Evolutionary conservation across 768 basidiomycete genomes (phyloP).

Genomic region (Epithele typhae): DNA sequence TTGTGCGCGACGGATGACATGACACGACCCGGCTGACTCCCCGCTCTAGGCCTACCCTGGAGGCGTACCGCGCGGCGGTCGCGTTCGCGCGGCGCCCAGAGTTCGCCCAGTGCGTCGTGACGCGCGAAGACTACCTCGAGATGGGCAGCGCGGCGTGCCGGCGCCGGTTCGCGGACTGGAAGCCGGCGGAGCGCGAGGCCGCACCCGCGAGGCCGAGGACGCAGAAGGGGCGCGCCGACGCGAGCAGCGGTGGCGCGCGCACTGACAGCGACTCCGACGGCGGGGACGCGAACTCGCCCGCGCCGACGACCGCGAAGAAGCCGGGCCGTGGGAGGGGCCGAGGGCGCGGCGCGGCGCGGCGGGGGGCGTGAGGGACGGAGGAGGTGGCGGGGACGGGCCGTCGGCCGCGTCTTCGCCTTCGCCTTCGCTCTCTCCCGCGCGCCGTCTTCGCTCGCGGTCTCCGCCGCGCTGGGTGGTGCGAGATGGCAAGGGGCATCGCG

Average conservation of each 20-base stretch:
- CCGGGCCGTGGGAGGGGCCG: conserved; percentile 15
- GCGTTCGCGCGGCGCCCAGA: conserved; percentile 50
- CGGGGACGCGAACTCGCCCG: conserved; percentile 9
- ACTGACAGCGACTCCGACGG: conserved; percentile 8
- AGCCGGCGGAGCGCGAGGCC: conserved; percentile 23
- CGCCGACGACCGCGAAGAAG: conserved; percentile 13
- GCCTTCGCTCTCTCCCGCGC: no score
- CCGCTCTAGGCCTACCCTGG: conserved; percentile 52
- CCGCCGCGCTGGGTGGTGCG: no score
- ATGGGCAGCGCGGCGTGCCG: conserved; percentile 72
- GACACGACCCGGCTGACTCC: no score
- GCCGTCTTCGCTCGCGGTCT: no score
- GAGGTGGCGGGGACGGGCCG: no score
- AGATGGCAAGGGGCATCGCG: no score
- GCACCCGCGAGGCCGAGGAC: conserved; percentile 14
- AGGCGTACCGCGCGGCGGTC: conserved; percentile 59
- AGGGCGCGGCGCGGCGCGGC: conserved; percentile 2
- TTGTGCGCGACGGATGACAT: no score
- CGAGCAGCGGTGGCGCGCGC: background rate
- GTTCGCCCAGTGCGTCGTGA: conserved; percentile 54
- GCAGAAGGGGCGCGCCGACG: conserved; percentile 7
- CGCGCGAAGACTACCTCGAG: conserved; percentile 82
- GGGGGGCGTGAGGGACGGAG: conserved; percentile 9
- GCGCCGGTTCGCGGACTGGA: conserved; percentile 70
- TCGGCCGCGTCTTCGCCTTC: no score